Conservation (phyloP, 2,329 filamentous ascomycete species). For the Teratosphaeria destructans region DNA sequence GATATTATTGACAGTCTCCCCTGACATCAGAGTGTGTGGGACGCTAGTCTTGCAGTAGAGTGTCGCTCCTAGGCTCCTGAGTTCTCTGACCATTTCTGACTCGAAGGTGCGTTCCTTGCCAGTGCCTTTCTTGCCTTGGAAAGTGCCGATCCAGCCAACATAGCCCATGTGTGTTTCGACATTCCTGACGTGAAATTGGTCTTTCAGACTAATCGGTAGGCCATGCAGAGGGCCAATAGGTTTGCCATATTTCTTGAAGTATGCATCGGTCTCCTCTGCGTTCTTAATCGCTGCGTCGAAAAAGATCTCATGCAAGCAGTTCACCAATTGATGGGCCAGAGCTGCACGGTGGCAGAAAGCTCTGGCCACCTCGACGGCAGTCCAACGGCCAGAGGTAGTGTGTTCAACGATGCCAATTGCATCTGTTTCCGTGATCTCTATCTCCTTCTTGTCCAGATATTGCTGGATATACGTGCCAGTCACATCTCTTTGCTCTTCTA, state of each 20-base stretch:
- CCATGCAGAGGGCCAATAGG: constrained; percentile 39
- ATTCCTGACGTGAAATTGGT: constrained; percentile 40
- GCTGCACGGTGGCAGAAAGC: constrained; percentile 49
- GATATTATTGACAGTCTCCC: constrained; percentile 53
- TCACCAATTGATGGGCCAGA: constrained; percentile 40
- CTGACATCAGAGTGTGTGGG: constrained; percentile 45
- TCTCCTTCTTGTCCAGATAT: constrained; percentile 43
- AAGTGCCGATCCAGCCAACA: constrained; percentile 54
- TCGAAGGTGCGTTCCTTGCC: constrained; percentile 43
- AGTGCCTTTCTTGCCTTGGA: constrained; percentile 44
- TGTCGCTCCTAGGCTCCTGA: constrained; percentile 44
- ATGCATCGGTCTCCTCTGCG: constrained; percentile 32
- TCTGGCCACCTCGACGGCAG: constrained; percentile 43
- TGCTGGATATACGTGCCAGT: constrained; percentile 47
- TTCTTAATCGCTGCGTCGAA: constrained; percentile 35
- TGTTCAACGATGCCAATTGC: constrained; percentile 46
- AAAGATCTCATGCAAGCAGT: constrained; percentile 39
- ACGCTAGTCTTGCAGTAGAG: constrained; percentile 48
- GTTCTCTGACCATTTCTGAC: constrained; percentile 47
- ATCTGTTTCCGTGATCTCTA: constrained; percentile 52
- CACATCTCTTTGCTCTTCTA: constrained; percentile 45
- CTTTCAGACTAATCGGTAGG: constrained; percentile 38
- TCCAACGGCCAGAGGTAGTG: constrained; percentile 46
- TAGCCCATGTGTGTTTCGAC: constrained; percentile 47
- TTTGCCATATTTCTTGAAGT: constrained; percentile 26